Percentiles rank a stretch among this genome's conserved stretches.
These are phyloP conservation scores for Aureobasidium lini DNA, from an alignment of 2,329 filamentous ascomycete genomes.

Conservation along the genomic window DNA sequence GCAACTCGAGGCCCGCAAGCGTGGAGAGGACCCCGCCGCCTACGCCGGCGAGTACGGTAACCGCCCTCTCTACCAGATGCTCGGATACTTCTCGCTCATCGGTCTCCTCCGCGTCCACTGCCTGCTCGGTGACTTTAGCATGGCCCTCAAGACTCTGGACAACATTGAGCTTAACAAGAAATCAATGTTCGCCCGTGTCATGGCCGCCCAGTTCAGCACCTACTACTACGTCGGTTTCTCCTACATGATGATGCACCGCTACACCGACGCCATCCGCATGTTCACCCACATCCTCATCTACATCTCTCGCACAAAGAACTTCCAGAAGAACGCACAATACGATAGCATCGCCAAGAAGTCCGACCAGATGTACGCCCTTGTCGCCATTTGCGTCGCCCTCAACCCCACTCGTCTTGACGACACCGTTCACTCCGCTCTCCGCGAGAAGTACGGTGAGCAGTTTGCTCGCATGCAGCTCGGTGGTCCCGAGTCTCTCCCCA, in stretches of 20 bases:
- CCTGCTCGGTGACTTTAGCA: slow-evolving; percentile 92
- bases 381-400: slow-evolving; percentile 98
- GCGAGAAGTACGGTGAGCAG: slow-evolving; percentile 99
- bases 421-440: slow-evolving; percentile 94
- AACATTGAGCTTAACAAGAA: slow-evolving; percentile 99
- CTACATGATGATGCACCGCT: slow-evolving; percentile 99
- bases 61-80: slow-evolving; percentile 92
- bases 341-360: slow-evolving; percentile 99
- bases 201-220: slow-evolving; percentile 98
- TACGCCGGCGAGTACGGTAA: slow-evolving; percentile 94
- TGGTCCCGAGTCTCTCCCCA: slow-evolving; percentile 85
- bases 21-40: slow-evolving; percentile 77
- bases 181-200: slow-evolving; percentile 98
- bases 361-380: slow-evolving; percentile 98
- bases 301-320: slow-evolving; percentile 98
- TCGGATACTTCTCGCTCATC: slow-evolving; percentile 99
- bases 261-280: slow-evolving; percentile 98
- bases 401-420: slow-evolving; percentile 95
- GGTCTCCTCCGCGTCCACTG: slow-evolving; percentile 93
- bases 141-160: slow-evolving; percentile 96
- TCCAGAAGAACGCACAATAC: slow-evolving; percentile 98
- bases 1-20: slow-evolving; percentile 90
- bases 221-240: slow-evolving; percentile 99
- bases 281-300: slow-evolving; percentile 99
- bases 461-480: slow-evolving; percentile 94